phyloP scores from a whole-genome alignment of 176 grass and related monocot genomes.

The Oryza rufipogon region DNA sequence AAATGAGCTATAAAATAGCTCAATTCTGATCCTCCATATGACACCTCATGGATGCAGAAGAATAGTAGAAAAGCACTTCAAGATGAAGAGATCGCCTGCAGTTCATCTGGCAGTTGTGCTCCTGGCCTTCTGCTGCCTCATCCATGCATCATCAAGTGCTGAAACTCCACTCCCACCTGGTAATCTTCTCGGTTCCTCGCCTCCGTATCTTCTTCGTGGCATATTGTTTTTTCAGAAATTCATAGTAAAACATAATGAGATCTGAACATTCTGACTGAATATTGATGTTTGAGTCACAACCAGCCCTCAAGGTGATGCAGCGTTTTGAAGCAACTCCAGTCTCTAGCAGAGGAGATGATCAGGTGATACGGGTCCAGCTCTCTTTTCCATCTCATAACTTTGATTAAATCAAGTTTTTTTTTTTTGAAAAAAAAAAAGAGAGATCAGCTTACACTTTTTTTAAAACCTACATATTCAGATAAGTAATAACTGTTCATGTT shows the following conservation, averaged over 20 bases:
- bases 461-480: background rate
- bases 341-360: background rate
- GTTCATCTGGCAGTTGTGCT: slow-evolving; percentile 28
- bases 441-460: background rate
- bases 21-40: slow-evolving; percentile 13
- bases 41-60: slow-evolving; percentile 29
- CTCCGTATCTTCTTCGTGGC: background rate
- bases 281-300: background rate
- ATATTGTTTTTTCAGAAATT: background rate
- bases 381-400: background rate
- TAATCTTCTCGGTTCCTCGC: slow-evolving; percentile 3
- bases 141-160: slow-evolving; percentile 31
- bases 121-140: slow-evolving; percentile 39
- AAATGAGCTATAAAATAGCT: slow-evolving; percentile 42
- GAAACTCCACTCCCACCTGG: slow-evolving; percentile 4
- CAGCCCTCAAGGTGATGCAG: slow-evolving; percentile 7
- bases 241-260: background rate
- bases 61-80: slow-evolving; percentile 30
- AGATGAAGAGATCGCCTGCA: slow-evolving; percentile 13
- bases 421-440: background rate
- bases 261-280: background rate
- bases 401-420: background rate
- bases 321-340: background rate
- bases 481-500: background rate
- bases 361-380: slow-evolving; percentile 1